Evolutionary conservation across 2,329 filamentous ascomycete genomes (phyloP), one percentile per base, ranked within the genome.

Genomic region (Talaromyces sp.): DNA sequence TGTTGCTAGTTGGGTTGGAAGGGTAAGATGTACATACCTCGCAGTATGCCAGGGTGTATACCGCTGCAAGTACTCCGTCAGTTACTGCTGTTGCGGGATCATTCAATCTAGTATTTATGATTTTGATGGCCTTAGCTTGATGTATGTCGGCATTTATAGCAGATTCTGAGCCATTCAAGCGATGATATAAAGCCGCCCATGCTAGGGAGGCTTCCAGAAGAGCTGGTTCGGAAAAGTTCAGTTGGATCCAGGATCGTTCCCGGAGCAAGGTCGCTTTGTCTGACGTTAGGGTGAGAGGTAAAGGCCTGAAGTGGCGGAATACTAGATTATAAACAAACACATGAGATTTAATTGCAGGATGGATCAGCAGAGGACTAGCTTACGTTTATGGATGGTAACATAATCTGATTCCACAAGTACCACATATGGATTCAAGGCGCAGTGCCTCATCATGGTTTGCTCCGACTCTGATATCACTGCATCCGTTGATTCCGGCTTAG

Each of bases 161-260:
- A 4, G 43, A 47, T 13, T 10, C 43, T 47, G 43, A 47, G 19
- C 43, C 19, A 11, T 10, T 47, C 19, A 47, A 47, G 43, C n/a
- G 19, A 47, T 47, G 19, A 22, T 47, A 47, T 13, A 47, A 22
- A 13, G n/a, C 9, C 19, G n/a, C 43, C 43, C 43, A 47, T 22
- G 43, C 43, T 6, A 47, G 11, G 19, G 43, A 47, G 19, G 43
- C 43, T 13, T 47, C 19, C 3, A 47, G 19, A 22, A 47, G 43
- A 39, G 54, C 54, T 41, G 54, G 54, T 19, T 58, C 54, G n/a
- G 54, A 37, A 39, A 37, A 58, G 22, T 58, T 58, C n/a, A 58
- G 27, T 33, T 50, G 47, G 6, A 62, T 39, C 60, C 60, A 39
- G 16, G 54, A 58, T 10, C 54, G 33, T 58, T 58, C 54, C 39